These are phyloP conservation scores for Pseudoperonospora humuli DNA, from an alignment of 352 stramenopile genomes.

Conservation along the genomic window DNA sequence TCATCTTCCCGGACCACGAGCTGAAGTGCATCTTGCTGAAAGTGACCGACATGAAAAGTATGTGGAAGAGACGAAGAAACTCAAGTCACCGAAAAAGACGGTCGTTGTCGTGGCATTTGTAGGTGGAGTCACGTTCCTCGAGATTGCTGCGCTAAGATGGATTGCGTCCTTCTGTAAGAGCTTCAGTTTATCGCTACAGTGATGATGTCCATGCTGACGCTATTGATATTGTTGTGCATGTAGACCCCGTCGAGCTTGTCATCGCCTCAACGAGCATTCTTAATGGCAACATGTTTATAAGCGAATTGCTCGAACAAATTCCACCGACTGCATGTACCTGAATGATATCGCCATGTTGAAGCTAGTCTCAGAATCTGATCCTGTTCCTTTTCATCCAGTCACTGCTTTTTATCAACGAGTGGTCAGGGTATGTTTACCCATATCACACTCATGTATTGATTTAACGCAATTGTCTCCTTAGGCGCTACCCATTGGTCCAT, in stretches of 20 bases:
- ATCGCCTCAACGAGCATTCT: too few relatives aligned
- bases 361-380: constrained; percentile 4
- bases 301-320: too few relatives aligned
- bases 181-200: too few relatives aligned
- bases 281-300: too few relatives aligned
- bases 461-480: constrained; percentile 9
- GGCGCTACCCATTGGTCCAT: constrained; percentile 3
- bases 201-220: neutral
- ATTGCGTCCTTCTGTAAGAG: constrained; percentile 54
- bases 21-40: constrained; percentile 35
- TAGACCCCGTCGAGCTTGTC: too few relatives aligned
- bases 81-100: constrained; percentile 45
- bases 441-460: constrained; percentile 2
- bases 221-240: too few relatives aligned
- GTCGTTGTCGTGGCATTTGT: constrained; percentile 63
- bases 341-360: too few relatives aligned
- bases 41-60: constrained; percentile 12
- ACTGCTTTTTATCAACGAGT: neutral
- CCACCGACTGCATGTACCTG: too few relatives aligned
- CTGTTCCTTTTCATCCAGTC: constrained; percentile 3
- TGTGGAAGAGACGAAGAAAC: too few relatives aligned
- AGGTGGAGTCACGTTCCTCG: constrained; percentile 58
- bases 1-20: constrained; percentile 39
- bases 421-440: constrained; percentile 5
- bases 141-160: constrained; percentile 71